These are phyloP conservation scores for Dendrostoma leiphaemia DNA, from an alignment of 2,329 filamentous ascomycete genomes.

Conservation along the genomic window DNA sequence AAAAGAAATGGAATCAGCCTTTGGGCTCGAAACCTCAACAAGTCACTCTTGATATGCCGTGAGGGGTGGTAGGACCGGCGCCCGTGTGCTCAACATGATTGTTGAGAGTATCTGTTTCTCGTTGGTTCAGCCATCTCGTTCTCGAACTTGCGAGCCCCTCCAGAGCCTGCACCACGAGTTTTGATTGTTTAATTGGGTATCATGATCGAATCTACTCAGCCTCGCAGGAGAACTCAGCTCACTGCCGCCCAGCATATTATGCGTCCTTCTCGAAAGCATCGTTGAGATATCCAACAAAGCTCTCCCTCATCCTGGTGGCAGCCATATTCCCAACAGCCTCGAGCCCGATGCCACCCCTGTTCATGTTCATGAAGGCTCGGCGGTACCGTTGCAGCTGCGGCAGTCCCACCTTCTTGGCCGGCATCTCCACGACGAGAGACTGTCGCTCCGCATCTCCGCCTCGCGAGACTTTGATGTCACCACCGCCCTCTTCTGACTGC, in stretches of 20 bases:
- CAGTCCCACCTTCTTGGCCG: constrained; percentile 63
- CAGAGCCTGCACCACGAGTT: neutral
- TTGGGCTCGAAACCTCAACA: neutral
- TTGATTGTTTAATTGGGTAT: constrained; percentile 9
- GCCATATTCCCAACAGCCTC: constrained; percentile 54
- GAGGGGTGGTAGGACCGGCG: too few species aligned
- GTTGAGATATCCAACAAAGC: constrained; percentile 67
- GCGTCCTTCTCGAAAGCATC: constrained; percentile 60
- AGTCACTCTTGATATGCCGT: neutral
- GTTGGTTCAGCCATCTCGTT: too few species aligned
- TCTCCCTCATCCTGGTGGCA: constrained; percentile 55
- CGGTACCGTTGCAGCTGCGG: constrained; percentile 76
- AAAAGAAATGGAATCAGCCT: neutral
- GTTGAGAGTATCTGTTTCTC: too few species aligned
- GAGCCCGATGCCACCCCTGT: constrained; percentile 65
- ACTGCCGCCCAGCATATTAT: constrained; percentile 26
- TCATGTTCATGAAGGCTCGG: constrained; percentile 74
- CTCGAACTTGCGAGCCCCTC: too few species aligned
- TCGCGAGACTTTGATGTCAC: constrained; percentile 51
- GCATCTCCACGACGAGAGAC: constrained; percentile 61
- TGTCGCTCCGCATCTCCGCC: constrained; percentile 32
- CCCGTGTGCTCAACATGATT: too few species aligned
- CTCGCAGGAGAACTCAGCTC: neutral
- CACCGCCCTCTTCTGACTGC: constrained; percentile 64
- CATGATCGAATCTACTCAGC: constrained; percentile 6